These are phyloP conservation scores for Schizochytrium sp. DNA, from an alignment of 108 stramenopile species.

Conservation along the genomic window DNA sequence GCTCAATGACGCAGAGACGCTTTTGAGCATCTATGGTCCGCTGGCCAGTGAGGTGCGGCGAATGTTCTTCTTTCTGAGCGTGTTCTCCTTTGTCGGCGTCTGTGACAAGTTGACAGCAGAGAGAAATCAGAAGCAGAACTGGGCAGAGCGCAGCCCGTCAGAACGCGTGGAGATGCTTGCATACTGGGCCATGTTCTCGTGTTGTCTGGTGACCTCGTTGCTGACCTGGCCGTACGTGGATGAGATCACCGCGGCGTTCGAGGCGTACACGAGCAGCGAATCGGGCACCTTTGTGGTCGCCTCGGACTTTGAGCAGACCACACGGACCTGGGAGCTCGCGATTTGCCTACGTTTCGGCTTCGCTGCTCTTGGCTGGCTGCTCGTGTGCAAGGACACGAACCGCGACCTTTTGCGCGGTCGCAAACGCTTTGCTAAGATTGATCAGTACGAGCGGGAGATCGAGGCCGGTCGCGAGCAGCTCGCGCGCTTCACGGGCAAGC, in stretches of 20 bases:
- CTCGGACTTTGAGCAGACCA: neutral
- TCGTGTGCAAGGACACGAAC: conserved; percentile 5
- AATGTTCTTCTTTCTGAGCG: neutral
- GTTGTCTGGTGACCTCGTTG: neutral
- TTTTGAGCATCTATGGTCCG: neutral
- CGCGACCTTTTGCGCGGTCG: neutral
- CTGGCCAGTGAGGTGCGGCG: neutral
- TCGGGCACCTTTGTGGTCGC: neutral
- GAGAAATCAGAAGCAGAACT: neutral
- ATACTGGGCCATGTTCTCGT: neutral
- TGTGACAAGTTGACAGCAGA: neutral
- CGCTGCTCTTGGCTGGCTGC: neutral
- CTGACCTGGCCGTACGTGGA: neutral
- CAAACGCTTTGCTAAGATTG: neutral
- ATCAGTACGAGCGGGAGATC: neutral
- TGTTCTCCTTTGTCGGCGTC: conserved; percentile 4
- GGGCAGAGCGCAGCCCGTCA: neutral
- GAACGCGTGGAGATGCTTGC: neutral
- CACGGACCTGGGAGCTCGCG: neutral
- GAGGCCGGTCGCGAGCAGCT: neutral
- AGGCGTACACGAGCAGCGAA: neutral
- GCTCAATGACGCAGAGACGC: neutral
- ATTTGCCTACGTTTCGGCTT: neutral
- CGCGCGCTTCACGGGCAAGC: neutral
- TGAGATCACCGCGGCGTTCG: neutral